Percentiles rank a stretch among this genome's conserved stretches.
These are phyloP conservation scores for Trypanosoma vivax DNA, from an alignment of 208 protist species.

Conservation along the genomic window DNA sequence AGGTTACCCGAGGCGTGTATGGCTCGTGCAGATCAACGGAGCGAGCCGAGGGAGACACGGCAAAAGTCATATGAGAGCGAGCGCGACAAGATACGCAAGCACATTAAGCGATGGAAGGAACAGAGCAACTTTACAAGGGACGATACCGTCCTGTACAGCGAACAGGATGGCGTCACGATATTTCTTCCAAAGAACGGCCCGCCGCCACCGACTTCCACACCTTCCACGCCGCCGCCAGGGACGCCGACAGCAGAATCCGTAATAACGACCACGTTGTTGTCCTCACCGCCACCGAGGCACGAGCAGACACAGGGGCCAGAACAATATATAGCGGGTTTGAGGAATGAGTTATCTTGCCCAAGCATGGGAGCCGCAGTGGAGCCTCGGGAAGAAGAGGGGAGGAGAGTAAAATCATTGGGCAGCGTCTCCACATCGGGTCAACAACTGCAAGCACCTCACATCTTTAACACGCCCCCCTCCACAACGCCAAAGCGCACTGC, in stretches of 20 bases:
- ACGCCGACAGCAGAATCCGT: not conserved
- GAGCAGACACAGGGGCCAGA: not conserved
- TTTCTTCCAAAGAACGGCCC: conserved; percentile 15
- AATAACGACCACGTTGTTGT: too few relatives aligned
- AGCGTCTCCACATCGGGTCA: not conserved
- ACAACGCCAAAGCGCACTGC: not conserved
- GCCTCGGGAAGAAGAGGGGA: too few relatives aligned
- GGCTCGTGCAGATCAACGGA: conserved; percentile 21
- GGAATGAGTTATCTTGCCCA: not conserved
- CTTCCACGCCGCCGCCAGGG: not conserved
- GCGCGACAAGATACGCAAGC: conserved; percentile 20
- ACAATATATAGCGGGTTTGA: not conserved
- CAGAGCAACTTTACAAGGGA: conserved; percentile 9
- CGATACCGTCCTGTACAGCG: conserved; percentile 33
- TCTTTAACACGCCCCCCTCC: not conserved
- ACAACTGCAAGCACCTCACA: not conserved
- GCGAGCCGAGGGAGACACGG: conserved; percentile 29
- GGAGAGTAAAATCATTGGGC: not conserved
- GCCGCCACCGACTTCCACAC: not conserved
- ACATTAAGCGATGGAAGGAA: conserved; percentile 29
- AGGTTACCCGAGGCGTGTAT: too few relatives aligned
- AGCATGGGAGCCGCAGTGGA: not conserved
- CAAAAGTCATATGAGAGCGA: conserved; percentile 1
- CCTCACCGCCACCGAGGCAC: not conserved
- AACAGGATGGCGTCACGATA: conserved; percentile 37